Percentiles rank a stretch among this genome's conserved stretches.
Conservation (phyloP, 2,329 filamentous ascomycete species). For the Penicillium sp. region DNA sequence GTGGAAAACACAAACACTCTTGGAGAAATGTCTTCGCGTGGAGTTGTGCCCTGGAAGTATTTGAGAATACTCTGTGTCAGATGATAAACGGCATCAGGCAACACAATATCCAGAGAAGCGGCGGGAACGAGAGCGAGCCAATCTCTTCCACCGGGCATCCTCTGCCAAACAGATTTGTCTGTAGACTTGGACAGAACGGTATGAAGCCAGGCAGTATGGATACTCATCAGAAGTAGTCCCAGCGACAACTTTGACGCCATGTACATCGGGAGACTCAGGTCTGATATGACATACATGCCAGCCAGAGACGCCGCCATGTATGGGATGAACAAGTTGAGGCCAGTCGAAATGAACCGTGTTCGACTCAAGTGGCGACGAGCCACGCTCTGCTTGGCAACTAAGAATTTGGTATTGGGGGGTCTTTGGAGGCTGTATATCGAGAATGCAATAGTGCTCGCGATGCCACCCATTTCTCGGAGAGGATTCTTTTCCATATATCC, state of each 20-base stretch:
- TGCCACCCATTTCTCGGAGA: background rate
- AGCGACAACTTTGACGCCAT: background rate
- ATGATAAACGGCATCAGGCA: background rate
- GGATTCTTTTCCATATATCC: background rate
- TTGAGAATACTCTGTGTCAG: background rate
- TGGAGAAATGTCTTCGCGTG: too few species aligned
- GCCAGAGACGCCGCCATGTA: background rate
- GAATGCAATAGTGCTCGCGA: background rate
- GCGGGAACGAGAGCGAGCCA: background rate
- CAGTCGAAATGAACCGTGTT: background rate
- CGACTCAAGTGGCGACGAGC: too few species aligned
- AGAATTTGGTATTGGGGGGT: background rate
- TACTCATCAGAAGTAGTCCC: background rate
- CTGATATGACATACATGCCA: background rate
- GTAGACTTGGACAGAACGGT: background rate
- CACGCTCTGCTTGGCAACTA: too few species aligned
- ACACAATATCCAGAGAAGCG: background rate
- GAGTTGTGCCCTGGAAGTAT: background rate
- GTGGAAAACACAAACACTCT: too few species aligned
- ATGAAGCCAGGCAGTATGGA: background rate
- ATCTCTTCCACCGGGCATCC: background rate
- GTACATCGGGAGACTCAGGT: background rate
- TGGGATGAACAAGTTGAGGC: background rate
- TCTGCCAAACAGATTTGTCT: background rate
- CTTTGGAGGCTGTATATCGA: background rate